Base-by-base conservation (phyloP, 495 filamentous ascomycete genomes). In the Gamarada debralockiae region DNA sequence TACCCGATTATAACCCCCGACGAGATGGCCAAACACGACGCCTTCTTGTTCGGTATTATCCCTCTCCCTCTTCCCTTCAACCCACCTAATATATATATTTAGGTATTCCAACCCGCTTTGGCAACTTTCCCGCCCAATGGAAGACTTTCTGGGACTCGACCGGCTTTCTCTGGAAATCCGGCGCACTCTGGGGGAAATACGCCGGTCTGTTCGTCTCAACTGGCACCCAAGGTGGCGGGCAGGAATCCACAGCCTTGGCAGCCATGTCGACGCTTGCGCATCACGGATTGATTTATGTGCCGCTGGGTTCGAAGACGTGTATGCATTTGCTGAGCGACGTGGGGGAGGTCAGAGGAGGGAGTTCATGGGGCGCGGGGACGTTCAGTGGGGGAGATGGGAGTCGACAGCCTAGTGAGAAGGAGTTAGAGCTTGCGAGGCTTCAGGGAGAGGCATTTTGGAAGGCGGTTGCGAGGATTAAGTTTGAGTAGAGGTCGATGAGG, bases 91-190 rank as follows among this genome's bases (percentile, higher is more conserved):
- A n/a, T n/a, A n/a, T n/a, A n/a, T n/a, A n/a, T n/a, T n/a, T n/a
- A n/a, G 5, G 27, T 10, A 29, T 29, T 10, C 93, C 92, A 25
- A 97, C 92, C 10, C 86, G 92, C 48, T 97, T 86, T 74, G 92
- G 92, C 67, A 97, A 95, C 81, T 93, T 95, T 78, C 91, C 92
- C 31, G 90, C 85, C 21, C 92, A 97, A 72, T 97, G 86, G 86
- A 96, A 91, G 78, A 65, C 50, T 10, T 55, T 52, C n/a, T 57
- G 54, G 54, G 48, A 57, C 29, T 25, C 49, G 15, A 52, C 54
- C 21, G 54, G 54, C 27, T 15, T 20, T 5, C 15, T 27, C 4
- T 89, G 86, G 86, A 58, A 68, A 24, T 63, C 69, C 10, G 90
- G 92, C 52, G 84, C 76, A 56, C 90, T 81, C 78, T 86, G 81